These are phyloP conservation scores for Coniosporium tulheliwenetii DNA, from an alignment of 2,329 filamentous ascomycete genomes.

Conservation along the genomic window DNA sequence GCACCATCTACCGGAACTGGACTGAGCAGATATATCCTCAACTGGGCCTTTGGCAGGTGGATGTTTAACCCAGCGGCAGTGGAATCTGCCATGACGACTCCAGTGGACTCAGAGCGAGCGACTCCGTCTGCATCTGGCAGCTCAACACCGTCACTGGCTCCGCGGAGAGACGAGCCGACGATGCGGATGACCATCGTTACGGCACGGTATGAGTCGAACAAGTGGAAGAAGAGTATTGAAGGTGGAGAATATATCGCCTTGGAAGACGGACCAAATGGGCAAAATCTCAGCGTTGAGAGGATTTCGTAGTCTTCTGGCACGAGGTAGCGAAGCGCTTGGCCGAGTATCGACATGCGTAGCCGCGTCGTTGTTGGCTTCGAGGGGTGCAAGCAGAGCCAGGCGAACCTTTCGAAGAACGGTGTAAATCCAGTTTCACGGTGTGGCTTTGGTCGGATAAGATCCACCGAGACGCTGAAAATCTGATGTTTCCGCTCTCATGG, in stretches of 20 bases:
- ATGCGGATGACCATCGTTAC: slow-evolving; percentile 64
- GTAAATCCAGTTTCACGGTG: no score
- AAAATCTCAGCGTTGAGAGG: no score
- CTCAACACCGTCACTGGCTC: slow-evolving; percentile 8
- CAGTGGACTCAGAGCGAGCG: slow-evolving; percentile 8
- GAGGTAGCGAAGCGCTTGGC: no score
- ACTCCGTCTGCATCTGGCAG: slow-evolving; percentile 10
- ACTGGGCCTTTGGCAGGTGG: slow-evolving; percentile 97
- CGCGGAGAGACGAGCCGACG: slow-evolving; percentile 36
- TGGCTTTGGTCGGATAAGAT: no score
- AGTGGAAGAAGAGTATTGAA: slow-evolving; percentile 63
- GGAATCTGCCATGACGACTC: slow-evolving; percentile 9
- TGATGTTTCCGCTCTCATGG: no score
- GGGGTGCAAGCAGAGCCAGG: no score
- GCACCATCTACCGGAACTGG: slow-evolving; percentile 19
- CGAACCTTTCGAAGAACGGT: no score
- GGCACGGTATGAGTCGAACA: slow-evolving; percentile 55
- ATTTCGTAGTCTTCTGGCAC: no score
- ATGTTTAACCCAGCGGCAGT: slow-evolving; percentile 54
- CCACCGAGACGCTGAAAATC: no score
- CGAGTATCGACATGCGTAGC: no score
- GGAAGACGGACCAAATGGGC: slow-evolving; percentile 13
- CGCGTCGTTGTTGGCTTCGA: no score
- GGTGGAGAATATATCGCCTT: slow-evolving; percentile 37
- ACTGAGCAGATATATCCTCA: slow-evolving; percentile 63